Base-by-base conservation (phyloP, 345 rosid genomes). In the Brassica incana region DNA sequence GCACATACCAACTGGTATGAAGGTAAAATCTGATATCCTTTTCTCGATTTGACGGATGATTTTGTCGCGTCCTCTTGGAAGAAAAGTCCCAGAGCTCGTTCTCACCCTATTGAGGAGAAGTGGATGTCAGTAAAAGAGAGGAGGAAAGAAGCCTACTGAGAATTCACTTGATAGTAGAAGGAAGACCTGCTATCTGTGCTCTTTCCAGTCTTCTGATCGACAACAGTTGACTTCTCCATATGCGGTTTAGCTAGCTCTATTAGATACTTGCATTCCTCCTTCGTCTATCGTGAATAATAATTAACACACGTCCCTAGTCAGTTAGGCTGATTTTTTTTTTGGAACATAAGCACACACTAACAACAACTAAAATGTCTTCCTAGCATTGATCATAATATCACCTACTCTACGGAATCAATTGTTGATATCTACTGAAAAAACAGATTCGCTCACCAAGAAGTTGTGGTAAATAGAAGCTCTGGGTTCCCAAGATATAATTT, bases 401-500 rank as follows among this genome's bases (percentile, higher is more conserved):
- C 54, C 54, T 48, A 14, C 54, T 18, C 36, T 52, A 65, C 15
- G 30, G 35, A 32, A 74, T 15, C 50, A 6, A 50, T 5, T 32
- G 27, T 45, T 3, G 15, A 65, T 18, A 3, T 65, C 30, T 40
- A 40, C 6, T 45, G 15, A 45, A 45, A 45, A 5, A 45, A 3
- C 2, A 43, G 45, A 9, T 40, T 3, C 73, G 20, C 93, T 88
- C 29, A 95, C 98, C 94, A 95, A 82, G 73, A 95, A 93, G 83
- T 92, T 95, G 79, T 89, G 99, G 84, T 91, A 91, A 64, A 95
- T 36, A 79, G 84, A 86, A 66, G 97, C 97, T 65, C 96, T 85
- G 82, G 99, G 98, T 84, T 92, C 98, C 97, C 98, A 95, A 0
- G 96, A 95, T 84, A 95, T 87, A 43, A 93, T 85, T 80, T 95